phyloP scores from a whole-genome alignment of 768 basidiomycete genomes.

The Russula olivacea region DNA sequence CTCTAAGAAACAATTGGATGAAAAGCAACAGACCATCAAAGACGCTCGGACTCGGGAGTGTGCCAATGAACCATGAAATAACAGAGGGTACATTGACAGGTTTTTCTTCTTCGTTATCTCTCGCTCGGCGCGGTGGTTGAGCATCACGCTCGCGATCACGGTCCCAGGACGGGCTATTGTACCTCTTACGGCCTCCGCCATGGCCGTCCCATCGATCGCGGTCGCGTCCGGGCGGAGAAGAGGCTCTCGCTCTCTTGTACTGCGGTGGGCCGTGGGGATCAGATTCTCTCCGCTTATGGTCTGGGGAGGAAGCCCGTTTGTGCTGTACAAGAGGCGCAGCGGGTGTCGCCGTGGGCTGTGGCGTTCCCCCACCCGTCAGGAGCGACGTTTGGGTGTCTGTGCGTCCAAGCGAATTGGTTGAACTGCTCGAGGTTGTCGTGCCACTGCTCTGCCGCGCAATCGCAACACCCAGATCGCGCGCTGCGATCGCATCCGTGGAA shows the following conservation, averaged over 20 bases:
- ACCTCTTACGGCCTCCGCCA: slow-evolving; percentile 36
- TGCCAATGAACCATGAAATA: slow-evolving; percentile 79
- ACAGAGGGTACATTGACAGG: slow-evolving; percentile 39
- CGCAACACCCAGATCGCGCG: slow-evolving; percentile 81
- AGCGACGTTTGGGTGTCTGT: slow-evolving; percentile 24
- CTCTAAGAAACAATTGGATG: slow-evolving; percentile 1
- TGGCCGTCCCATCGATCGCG: slow-evolving; percentile 39
- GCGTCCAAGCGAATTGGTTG: slow-evolving; percentile 22
- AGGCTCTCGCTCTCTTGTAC: slow-evolving; percentile 41
- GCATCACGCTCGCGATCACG: slow-evolving; percentile 41
- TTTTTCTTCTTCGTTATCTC: slow-evolving; percentile 46
- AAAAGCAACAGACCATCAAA: slow-evolving; percentile 72
- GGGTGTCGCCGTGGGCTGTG: slow-evolving; percentile 36
- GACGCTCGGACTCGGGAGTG: slow-evolving; percentile 59
- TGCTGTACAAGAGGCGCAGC: slow-evolving; percentile 30
- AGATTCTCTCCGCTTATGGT: slow-evolving; percentile 38
- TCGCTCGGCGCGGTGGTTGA: slow-evolving; percentile 35
- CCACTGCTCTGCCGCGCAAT: slow-evolving; percentile 34
- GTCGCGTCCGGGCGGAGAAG: slow-evolving; percentile 47
- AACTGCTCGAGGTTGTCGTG: slow-evolving; percentile 20
- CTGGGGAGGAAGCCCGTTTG: slow-evolving; percentile 33
- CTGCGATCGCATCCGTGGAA: slow-evolving; percentile 82
- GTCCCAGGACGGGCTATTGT: slow-evolving; percentile 42
- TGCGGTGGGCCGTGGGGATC: slow-evolving; percentile 39
- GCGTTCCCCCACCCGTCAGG: slow-evolving; percentile 28